Percentiles rank a stretch among this genome's conserved stretches.
phyloP scores from a whole-genome alignment of 768 basidiomycete genomes.

The Lentinula raphanica region DNA sequence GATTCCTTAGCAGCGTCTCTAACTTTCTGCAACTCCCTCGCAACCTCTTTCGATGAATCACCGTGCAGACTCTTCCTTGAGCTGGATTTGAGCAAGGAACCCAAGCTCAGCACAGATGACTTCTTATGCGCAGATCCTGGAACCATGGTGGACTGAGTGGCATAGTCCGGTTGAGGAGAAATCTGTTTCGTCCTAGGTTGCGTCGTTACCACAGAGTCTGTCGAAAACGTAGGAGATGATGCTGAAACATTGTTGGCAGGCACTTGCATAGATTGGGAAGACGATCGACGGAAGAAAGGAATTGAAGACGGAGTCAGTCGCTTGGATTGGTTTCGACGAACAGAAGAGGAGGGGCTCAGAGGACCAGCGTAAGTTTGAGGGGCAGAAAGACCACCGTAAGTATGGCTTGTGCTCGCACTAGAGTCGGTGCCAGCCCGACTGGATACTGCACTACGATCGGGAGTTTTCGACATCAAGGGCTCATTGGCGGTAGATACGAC shows the following conservation, averaged over 20 bases:
- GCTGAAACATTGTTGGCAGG: conserved; percentile 45
- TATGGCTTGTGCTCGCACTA: conserved; percentile 66
- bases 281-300: conserved; percentile 89
- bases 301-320: conserved; percentile 90
- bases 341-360: conserved; percentile 62
- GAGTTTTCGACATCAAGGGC: conserved; percentile 46
- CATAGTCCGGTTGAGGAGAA: conserved; percentile 52
- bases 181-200: conserved; percentile 38
- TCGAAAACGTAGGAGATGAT: conserved; percentile 44
- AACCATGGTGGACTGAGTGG: conserved; percentile 46
- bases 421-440: conserved; percentile 75
- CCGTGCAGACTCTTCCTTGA: conserved; percentile 77
- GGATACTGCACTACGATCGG: conserved; percentile 47
- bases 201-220: conserved; percentile 31
- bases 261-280: conserved; percentile 81
- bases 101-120: conserved; percentile 76
- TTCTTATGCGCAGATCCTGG: conserved; percentile 69
- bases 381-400: conserved; percentile 43
- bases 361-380: conserved; percentile 40
- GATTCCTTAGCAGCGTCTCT: conserved; percentile 40
- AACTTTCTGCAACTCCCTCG: conserved; percentile 36
- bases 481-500: conserved; percentile 28
- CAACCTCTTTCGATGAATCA: conserved; percentile 50
- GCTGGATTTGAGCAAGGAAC: conserved; percentile 80
- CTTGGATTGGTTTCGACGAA: conserved; percentile 66